These are phyloP conservation scores for Pichia phayaonensis DNA, from an alignment of 805 yeast genomes.

Conservation along the genomic window DNA sequence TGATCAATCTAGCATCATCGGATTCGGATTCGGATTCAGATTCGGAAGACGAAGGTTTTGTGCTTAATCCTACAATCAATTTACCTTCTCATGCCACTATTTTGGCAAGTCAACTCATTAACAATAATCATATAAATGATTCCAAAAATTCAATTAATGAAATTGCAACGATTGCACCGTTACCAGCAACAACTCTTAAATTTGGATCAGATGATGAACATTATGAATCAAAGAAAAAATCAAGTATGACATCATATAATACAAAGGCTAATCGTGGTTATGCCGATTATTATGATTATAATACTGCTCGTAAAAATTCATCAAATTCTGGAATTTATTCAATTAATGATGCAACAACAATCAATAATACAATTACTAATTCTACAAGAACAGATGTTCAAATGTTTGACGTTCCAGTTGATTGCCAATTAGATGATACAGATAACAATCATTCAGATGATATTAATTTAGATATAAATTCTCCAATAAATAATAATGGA, in stretches of 20 bases:
- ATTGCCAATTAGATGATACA: constrained; percentile 26
- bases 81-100: neutral
- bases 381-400: constrained; percentile 16
- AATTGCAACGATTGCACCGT: constrained; percentile 56
- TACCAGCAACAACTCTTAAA: constrained; percentile 85
- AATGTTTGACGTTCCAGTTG: constrained; percentile 35
- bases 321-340: constrained; percentile 35
- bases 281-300: constrained; percentile 74
- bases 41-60: constrained; percentile 22
- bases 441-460: neutral
- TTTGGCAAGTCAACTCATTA: neutral
- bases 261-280: constrained; percentile 66
- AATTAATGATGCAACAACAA: constrained; percentile 4
- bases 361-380: constrained; percentile 4
- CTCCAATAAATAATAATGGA: neutral
- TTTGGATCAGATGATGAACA: constrained; percentile 59
- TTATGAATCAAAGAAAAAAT: constrained; percentile 23
- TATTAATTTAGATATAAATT: neutral
- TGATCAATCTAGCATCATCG: neutral
- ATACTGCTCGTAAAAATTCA: constrained; percentile 58
- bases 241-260: constrained; percentile 45
- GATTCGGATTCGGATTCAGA: constrained; percentile 19
- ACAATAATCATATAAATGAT: neutral
- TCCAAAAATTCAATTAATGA: neutral
- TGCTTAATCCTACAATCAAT: constrained; percentile 15